These are phyloP conservation scores for Hygrophoropsis aurantiaca DNA, from an alignment of 768 basidiomycete genomes.

Conservation along the genomic window DNA sequence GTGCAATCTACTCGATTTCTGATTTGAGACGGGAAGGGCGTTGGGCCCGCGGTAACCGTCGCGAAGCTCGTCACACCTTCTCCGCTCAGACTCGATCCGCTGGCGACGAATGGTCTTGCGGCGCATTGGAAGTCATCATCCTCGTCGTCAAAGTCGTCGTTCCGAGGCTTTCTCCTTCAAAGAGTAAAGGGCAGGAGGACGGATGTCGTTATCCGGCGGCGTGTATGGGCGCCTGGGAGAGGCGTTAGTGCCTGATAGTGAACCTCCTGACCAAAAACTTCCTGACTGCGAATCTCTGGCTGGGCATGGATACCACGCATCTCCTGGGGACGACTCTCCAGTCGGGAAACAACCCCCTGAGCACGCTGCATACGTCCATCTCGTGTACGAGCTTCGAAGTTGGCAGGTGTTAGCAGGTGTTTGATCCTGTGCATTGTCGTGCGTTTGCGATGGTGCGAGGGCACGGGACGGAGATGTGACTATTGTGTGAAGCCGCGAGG, in stretches of 20 bases:
- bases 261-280: too few species aligned
- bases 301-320: too few species aligned
- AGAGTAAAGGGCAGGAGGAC: slow-evolving; percentile 71
- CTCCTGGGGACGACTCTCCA: too few species aligned
- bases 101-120: slow-evolving; percentile 90
- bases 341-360: too few species aligned
- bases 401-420: too few species aligned
- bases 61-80: slow-evolving; percentile 88
- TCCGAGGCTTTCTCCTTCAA: slow-evolving; percentile 51
- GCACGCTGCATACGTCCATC: too few species aligned
- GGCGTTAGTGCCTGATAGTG: slow-evolving; percentile 53
- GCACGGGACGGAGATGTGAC: too few species aligned
- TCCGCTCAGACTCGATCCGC: slow-evolving; percentile 92
- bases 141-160: slow-evolving; percentile 71
- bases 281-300: too few species aligned
- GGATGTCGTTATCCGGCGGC: slow-evolving; percentile 66
- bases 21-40: slow-evolving; percentile 84
- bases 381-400: too few species aligned
- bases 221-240: slow-evolving; percentile 64
- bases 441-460: too few species aligned
- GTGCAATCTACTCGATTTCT: slow-evolving; percentile 80
- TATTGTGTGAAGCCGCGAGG: too few species aligned
- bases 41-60: slow-evolving; percentile 91
- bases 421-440: too few species aligned
- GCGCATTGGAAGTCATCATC: slow-evolving; percentile 79